Base-by-base conservation (phyloP, 148 eudicot genomes). In the Persicaria maculosa region DNA sequence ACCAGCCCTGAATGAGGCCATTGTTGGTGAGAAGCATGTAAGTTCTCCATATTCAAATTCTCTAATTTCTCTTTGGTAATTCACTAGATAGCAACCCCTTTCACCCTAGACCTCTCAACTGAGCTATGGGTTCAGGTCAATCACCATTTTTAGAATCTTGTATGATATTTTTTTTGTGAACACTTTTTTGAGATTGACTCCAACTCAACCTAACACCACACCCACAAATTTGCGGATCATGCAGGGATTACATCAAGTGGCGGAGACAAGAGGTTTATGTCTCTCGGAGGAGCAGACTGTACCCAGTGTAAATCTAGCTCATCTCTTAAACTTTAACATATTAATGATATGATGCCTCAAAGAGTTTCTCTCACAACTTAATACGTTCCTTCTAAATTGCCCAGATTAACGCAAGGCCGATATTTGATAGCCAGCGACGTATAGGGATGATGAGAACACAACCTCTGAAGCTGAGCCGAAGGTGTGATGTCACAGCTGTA, bases 241-340 rank as follows among this genome's bases (percentile, higher is more conserved):
- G 46, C 78, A 93, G 98, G 98, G 97, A 15, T 83, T 80, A 78
- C 98, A 93, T 83, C 97, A 89, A 82, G 84, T 86, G 91, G 90
- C 98, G 7, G 98, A 93, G 80, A 91, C 98, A 75, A 89, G 98
- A 79, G 98, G 98, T 25, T 86, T 93, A 69, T 93, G 98, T 83
- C 90, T 93, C 73, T 93, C 98, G 25, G 98, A 93, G 83, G 98
- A 91, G 87, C 98, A 91, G 85, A 93, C 93, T 46, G 93, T 93
- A 72, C 78, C 92, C 59, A 89, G 95, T 78, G 98, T 93, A 93
- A 48, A 83, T 53, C 40, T 19, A 65, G 19, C 70, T 12, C 69
- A 36, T 46, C 47, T 12, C 17, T 65, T 65, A 14, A 4, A 11
- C 14, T 36, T 16, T 5, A 40, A 43, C 9, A 12, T 65, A 65